phyloP scores from a whole-genome alignment of 495 filamentous ascomycete species.

The Tuber magnatum region DNA sequence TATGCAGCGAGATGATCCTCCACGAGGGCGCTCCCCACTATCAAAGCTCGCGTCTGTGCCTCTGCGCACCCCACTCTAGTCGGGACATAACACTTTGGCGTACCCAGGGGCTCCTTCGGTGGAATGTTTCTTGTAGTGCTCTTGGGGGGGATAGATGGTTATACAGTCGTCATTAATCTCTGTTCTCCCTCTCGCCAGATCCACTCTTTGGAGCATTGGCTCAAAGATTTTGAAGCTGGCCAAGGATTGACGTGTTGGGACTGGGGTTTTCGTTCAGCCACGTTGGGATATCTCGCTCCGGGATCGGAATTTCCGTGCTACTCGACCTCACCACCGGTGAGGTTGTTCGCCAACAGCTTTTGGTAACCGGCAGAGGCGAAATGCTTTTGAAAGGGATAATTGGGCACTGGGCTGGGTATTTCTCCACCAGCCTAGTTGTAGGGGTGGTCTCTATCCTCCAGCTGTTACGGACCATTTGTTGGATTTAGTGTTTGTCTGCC shows the following conservation, averaged over 20 bases:
- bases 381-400: constrained; percentile 33
- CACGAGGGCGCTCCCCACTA: constrained; percentile 44
- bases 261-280: constrained; percentile 42
- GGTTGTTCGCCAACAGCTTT: constrained; percentile 47
- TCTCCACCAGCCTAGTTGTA: constrained; percentile 61
- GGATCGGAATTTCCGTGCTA: constrained; percentile 56
- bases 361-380: constrained; percentile 54
- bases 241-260: constrained; percentile 59
- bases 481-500: no score
- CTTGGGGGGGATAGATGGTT: constrained; percentile 47
- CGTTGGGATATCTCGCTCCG: neutral
- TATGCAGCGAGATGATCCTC: constrained; percentile 9
- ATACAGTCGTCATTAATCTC: constrained; percentile 41
- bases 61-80: constrained; percentile 44
- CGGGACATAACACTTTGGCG: constrained; percentile 49
- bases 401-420: constrained; percentile 50
- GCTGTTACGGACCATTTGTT: neutral
- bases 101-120: constrained; percentile 43
- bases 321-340: constrained; percentile 55
- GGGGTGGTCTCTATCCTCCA: constrained; percentile 51
- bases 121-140: constrained; percentile 45
- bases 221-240: constrained; percentile 52
- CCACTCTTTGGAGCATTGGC: constrained; percentile 49
- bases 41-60: no score
- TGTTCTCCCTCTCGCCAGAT: constrained; percentile 52